Percentiles rank a stretch among this genome's conserved stretches.
Evolutionary conservation across 1,139 yeast species (phyloP).

Genomic region (Saccharomycopsis hybrid): DNA sequence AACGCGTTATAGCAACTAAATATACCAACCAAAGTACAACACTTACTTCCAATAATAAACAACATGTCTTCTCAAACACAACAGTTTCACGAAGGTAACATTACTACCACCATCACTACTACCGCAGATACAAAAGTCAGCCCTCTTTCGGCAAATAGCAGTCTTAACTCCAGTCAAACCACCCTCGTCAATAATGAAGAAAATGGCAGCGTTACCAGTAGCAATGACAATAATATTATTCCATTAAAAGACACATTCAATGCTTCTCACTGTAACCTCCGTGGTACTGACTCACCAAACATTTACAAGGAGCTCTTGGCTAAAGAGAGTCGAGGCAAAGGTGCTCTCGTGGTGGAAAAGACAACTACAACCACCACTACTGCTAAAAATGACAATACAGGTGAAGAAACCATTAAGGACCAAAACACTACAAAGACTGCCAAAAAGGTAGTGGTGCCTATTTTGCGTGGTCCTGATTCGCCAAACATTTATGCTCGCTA

Average conservation of each 20-base stretch:
- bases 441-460: constrained; percentile 12
- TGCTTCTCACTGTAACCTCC: constrained; percentile 3
- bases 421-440: background rate
- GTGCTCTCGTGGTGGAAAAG: background rate
- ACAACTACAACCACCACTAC: background rate
- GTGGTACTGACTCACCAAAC: constrained; percentile 18
- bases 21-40: too few species aligned
- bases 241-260: constrained; percentile 12
- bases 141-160: background rate
- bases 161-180: constrained; percentile 2
- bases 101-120: background rate
- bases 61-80: too few species aligned
- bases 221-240: background rate
- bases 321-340: background rate
- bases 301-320: constrained; percentile 13
- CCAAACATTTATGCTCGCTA: constrained; percentile 19
- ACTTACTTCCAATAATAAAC: too few species aligned
- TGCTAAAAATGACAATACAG: background rate
- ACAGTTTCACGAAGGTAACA: too few species aligned
- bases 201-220: background rate
- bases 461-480: constrained; percentile 20
- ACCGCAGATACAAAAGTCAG: background rate
- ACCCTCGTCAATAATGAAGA: constrained; percentile 8
- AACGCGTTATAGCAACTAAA: too few species aligned
- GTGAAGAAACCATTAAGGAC: background rate